Conservation (phyloP, 805 yeast species). For the Yamadazyma takamatsuzukensis region DNA sequence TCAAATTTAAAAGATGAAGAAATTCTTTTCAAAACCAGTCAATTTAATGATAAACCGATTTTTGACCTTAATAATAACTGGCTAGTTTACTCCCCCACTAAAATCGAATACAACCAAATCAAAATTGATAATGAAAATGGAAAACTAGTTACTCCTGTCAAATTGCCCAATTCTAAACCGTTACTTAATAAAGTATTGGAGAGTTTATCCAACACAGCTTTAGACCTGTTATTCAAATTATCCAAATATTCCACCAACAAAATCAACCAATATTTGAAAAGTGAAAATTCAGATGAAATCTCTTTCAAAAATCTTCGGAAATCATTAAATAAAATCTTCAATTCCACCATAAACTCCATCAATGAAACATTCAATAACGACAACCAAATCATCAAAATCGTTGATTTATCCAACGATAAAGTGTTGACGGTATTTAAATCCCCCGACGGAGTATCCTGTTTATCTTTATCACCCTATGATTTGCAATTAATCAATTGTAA, state of each 20-base stretch:
- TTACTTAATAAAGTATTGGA: slow-evolving; percentile 46
- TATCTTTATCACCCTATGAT: slow-evolving; percentile 63
- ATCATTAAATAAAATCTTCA: slow-evolving; percentile 29
- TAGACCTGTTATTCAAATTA: slow-evolving; percentile 47
- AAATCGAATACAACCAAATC: slow-evolving; percentile 30
- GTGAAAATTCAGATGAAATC: slow-evolving; percentile 19
- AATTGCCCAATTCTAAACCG: slow-evolving; percentile 46
- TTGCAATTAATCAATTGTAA: slow-evolving; percentile 51
- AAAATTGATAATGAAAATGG: slow-evolving; percentile 15
- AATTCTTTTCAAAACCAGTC: slow-evolving; percentile 27
- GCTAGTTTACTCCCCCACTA: slow-evolving; percentile 45
- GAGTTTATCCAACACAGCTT: slow-evolving; percentile 47
- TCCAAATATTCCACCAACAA: slow-evolving; percentile 43
- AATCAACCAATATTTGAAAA: slow-evolving; percentile 33
- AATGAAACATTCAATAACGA: slow-evolving; percentile 15
- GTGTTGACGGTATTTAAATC: slow-evolving; percentile 48
- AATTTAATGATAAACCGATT: slow-evolving; percentile 36
- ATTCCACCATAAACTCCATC: slow-evolving; percentile 30
- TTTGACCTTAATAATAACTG: slow-evolving; percentile 49
- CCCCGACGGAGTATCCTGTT: slow-evolving; percentile 57
- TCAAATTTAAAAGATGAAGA: slow-evolving; percentile 16
- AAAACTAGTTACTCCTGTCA: slow-evolving; percentile 39
- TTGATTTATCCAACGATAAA: slow-evolving; percentile 44
- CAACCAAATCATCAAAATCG: slow-evolving; percentile 39
- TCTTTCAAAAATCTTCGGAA: slow-evolving; percentile 26